Percentiles rank a stretch among this genome's conserved stretches.
Conservation (phyloP, 352 stramenopile genomes). For the Aphanomyces euteiches region DNA sequence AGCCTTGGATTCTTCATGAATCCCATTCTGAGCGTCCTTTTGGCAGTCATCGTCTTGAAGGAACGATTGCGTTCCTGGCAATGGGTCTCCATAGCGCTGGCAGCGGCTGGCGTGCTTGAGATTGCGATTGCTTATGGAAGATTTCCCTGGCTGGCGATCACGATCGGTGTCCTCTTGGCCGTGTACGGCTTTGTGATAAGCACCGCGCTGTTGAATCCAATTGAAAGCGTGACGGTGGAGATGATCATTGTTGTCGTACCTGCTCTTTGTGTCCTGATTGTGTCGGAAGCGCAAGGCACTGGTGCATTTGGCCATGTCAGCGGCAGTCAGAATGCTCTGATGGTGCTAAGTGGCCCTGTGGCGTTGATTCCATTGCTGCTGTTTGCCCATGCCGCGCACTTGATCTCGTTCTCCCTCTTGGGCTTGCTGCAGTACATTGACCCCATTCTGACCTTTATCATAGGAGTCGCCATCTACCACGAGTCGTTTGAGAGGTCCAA, state of each 20-base stretch:
- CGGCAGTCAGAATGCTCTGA: neutral
- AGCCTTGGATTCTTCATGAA: conserved; percentile 31
- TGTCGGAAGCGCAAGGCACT: no score
- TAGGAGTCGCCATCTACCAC: conserved; percentile 10
- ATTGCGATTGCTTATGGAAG: conserved; percentile 16
- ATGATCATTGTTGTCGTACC: neutral
- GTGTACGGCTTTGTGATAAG: conserved; percentile 28
- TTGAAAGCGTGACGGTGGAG: conserved; percentile 18
- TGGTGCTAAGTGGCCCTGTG: conserved; percentile 9
- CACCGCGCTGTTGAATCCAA: conserved; percentile 3
- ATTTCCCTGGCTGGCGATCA: conserved; percentile 24
- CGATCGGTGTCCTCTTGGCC: conserved; percentile 15
- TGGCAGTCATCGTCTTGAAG: conserved; percentile 13
- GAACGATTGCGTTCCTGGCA: conserved; percentile 18
- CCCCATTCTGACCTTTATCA: neutral
- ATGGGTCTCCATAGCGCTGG: conserved; percentile 13
- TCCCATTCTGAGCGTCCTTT: conserved; percentile 25
- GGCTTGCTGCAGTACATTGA: conserved; percentile 22
- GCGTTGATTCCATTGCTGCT: conserved; percentile 17
- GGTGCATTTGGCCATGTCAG: conserved; percentile 7
- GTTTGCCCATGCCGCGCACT: conserved; percentile 17
- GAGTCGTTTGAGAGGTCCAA: conserved; percentile 1
- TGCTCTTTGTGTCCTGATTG: neutral
- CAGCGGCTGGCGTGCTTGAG: conserved; percentile 2
- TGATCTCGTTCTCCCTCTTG: conserved; percentile 12